These are phyloP conservation scores for Podospora pseudocomata DNA, from an alignment of 495 filamentous ascomycete species.

Conservation along the genomic window DNA sequence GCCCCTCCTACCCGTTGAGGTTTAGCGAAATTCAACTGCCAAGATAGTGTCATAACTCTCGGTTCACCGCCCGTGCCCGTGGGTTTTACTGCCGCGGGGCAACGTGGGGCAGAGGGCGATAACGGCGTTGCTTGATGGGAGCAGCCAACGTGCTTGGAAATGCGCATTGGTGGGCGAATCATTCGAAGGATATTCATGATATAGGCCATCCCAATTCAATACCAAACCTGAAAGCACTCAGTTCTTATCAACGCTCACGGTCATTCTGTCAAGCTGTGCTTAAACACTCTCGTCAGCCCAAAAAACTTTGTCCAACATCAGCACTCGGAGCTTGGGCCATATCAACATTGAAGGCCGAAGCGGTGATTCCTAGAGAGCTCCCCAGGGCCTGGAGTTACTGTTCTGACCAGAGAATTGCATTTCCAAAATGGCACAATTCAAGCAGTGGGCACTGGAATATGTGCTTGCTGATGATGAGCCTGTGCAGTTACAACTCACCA, in stretches of 20 bases:
- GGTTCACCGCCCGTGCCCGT: slow-evolving; percentile 30
- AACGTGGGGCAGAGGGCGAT: slow-evolving; percentile 26
- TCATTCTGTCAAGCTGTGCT: not conserved
- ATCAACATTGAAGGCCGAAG: not conserved
- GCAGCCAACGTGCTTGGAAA: not conserved
- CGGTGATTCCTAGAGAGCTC: slow-evolving; percentile 9
- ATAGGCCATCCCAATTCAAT: not conserved
- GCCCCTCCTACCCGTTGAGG: slow-evolving; percentile 30
- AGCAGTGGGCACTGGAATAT: slow-evolving; percentile 46
- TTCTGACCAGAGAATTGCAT: not conserved
- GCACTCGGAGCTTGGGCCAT: not conserved
- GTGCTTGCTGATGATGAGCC: slow-evolving; percentile 45
- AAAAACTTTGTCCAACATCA: not conserved
- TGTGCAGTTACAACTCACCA: slow-evolving; percentile 31
- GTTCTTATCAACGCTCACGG: not conserved
- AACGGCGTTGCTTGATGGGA: slow-evolving; percentile 19
- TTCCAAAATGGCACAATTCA: slow-evolving; percentile 41
- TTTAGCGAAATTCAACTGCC: slow-evolving; percentile 19
- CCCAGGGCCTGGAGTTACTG: not conserved
- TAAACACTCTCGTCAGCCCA: not conserved
- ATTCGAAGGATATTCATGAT: not conserved
- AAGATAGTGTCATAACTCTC: slow-evolving; percentile 20
- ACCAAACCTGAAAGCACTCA: not conserved
- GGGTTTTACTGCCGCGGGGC: slow-evolving; percentile 34
- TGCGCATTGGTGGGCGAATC: not conserved